These are phyloP conservation scores for Jackrogersella multiformis DNA, from an alignment of 495 filamentous ascomycete genomes.

Conservation along the genomic window DNA sequence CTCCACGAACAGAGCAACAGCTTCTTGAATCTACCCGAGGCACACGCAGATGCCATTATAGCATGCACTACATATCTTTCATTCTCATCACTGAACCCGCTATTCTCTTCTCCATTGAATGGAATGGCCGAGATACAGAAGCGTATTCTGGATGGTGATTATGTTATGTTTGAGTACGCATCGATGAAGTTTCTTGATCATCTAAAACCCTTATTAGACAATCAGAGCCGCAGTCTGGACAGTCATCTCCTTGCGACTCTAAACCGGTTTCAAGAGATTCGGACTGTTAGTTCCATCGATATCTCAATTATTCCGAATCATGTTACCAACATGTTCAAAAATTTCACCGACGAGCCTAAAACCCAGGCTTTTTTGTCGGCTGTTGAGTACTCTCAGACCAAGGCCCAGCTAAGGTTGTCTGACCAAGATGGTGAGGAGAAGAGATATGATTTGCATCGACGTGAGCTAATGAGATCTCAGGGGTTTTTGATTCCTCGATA, in stretches of 20 bases:
- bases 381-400: not conserved
- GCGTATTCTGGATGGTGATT: constrained; percentile 16
- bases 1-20: constrained; percentile 25
- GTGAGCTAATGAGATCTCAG: no score
- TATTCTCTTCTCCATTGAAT: constrained; percentile 9
- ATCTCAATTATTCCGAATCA: not conserved
- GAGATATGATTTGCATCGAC: no score
- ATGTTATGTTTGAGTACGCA: constrained; percentile 28
- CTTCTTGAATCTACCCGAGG: constrained; percentile 15
- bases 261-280: constrained; percentile 4
- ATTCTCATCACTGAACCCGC: constrained; percentile 9
- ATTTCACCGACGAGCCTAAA: not conserved
- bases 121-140: not conserved
- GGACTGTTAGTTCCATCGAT: not conserved
- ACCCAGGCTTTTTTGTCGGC: constrained; percentile 5
- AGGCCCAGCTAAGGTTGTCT: not conserved
- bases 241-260: not conserved
- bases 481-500: not conserved
- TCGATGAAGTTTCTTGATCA: constrained; percentile 25
- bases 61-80: constrained; percentile 22
- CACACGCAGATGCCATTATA: constrained; percentile 9
- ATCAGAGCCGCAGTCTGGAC: not conserved
- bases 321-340: constrained; percentile 2
- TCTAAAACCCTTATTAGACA: constrained; percentile 6
- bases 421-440: constrained; percentile 5